These are phyloP conservation scores for Phytopythium litorale DNA, from an alignment of 352 stramenopile species.

Conservation along the genomic window DNA sequence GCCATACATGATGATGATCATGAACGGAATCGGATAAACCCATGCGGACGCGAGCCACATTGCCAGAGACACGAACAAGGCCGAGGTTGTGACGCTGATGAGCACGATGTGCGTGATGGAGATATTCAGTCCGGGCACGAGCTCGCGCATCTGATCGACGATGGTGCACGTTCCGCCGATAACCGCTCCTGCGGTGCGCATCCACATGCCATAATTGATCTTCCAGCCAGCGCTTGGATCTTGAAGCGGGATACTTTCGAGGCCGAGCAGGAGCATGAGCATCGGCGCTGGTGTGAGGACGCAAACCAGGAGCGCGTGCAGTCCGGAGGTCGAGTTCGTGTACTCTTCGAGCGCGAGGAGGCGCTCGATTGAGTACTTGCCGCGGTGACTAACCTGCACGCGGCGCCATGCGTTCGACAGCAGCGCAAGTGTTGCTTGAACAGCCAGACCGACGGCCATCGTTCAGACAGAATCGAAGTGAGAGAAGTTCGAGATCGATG, in stretches of 20 bases:
- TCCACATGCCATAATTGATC: constrained; percentile 23
- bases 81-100: constrained; percentile 7
- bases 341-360: constrained; percentile 19
- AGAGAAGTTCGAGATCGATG: too few species aligned
- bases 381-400: constrained; percentile 18
- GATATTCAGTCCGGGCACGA: constrained; percentile 13
- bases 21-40: constrained; percentile 16
- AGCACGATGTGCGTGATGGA: constrained; percentile 10
- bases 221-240: constrained; percentile 18
- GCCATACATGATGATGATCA: constrained; percentile 7
- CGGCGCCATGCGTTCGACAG: constrained; percentile 13
- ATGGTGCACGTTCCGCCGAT: constrained; percentile 1
- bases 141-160: constrained; percentile 9
- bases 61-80: constrained; percentile 5
- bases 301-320: constrained; percentile 9
- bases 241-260: constrained; percentile 15
- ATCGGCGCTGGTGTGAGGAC: constrained; percentile 12
- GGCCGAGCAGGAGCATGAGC: constrained; percentile 8
- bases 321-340: constrained; percentile 1
- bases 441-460: neutral
- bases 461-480: too few species aligned
- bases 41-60: constrained; percentile 14
- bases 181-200: constrained; percentile 10
- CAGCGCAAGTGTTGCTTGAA: neutral
- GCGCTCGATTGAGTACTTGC: constrained; percentile 20